Evolutionary conservation across 164 flowering plant species (phyloP).

Genomic region (Umbellularia californica): DNA sequence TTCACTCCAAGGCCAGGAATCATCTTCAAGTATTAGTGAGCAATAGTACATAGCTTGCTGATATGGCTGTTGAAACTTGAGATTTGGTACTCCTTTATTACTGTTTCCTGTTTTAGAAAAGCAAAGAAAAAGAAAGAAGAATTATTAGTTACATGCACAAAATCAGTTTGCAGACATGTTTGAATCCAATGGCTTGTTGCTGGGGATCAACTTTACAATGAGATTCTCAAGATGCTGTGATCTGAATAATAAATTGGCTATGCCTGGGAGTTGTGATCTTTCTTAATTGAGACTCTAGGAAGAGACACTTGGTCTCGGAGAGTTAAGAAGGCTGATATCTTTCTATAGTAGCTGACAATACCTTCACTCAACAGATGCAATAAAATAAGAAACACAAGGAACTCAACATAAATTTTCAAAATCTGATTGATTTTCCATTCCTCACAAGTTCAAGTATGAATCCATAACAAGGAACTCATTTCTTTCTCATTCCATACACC

Average conservation of each 20-base stretch:
- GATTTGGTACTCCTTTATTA: conserved; percentile 68
- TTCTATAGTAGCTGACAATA: background rate
- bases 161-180: background rate
- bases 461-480: too few relatives aligned
- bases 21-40: conserved; percentile 67
- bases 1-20: conserved; percentile 82
- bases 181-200: too few relatives aligned
- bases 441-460: too few relatives aligned
- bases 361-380: background rate
- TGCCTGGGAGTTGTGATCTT: conserved; percentile 1
- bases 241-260: background rate
- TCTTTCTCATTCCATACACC: too few relatives aligned
- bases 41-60: conserved; percentile 85
- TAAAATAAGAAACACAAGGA: background rate
- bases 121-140: background rate
- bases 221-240: conserved; percentile 3
- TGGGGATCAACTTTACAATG: background rate
- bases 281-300: background rate
- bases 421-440: too few relatives aligned
- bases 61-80: conserved; percentile 89
- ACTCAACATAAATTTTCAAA: background rate
- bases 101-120: conserved; percentile 52
- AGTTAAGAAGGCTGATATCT: background rate
- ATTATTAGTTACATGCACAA: background rate
- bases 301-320: background rate